Evolutionary conservation across 139 green algal genomes (phyloP).

Genomic region (Parachlorella kessleri): DNA sequence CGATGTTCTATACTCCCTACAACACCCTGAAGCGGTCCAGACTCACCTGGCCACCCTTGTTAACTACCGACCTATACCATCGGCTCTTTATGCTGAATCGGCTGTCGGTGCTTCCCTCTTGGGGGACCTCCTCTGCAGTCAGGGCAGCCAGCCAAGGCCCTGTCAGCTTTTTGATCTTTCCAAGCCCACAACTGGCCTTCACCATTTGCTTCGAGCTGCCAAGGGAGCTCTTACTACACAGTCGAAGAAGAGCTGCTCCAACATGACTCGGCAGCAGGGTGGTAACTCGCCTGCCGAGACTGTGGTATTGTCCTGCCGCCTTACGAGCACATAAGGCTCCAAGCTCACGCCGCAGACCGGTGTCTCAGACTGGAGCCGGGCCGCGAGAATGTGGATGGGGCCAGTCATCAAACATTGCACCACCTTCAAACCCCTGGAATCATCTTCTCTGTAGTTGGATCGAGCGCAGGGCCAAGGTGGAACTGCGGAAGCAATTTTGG

Average conservation of each 20-base stretch:
- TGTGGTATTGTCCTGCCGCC: constrained; percentile 67
- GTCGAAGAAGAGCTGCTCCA: too few species aligned
- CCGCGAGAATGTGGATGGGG: constrained; percentile 35
- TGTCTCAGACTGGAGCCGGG: constrained; percentile 72
- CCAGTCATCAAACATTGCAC: constrained; percentile 26
- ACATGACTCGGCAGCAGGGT: not conserved
- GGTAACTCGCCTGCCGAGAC: constrained; percentile 38
- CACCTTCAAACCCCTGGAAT: too few species aligned
- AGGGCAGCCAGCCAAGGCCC: too few species aligned
- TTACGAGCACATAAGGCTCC: constrained; percentile 89
- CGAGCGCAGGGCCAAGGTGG: not conserved
- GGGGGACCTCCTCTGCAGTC: constrained; percentile 77
- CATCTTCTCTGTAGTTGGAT: too few species aligned
- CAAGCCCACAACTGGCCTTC: too few species aligned
- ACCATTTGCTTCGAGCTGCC: too few species aligned
- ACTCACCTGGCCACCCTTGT: constrained; percentile 68
- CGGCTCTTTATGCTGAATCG: constrained; percentile 79
- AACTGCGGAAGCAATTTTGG: too few species aligned
- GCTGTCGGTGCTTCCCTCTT: constrained; percentile 67
- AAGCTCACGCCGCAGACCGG: constrained; percentile 76
- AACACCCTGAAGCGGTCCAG: too few species aligned
- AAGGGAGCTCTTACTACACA: too few species aligned
- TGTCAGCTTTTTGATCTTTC: too few species aligned
- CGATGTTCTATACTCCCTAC: too few species aligned
- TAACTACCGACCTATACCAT: constrained; percentile 87